Evolutionary conservation across 1,139 yeast species (phyloP), one percentile per base, ranked within the genome.

Genomic region (Geotrichum histeridarum): DNA sequence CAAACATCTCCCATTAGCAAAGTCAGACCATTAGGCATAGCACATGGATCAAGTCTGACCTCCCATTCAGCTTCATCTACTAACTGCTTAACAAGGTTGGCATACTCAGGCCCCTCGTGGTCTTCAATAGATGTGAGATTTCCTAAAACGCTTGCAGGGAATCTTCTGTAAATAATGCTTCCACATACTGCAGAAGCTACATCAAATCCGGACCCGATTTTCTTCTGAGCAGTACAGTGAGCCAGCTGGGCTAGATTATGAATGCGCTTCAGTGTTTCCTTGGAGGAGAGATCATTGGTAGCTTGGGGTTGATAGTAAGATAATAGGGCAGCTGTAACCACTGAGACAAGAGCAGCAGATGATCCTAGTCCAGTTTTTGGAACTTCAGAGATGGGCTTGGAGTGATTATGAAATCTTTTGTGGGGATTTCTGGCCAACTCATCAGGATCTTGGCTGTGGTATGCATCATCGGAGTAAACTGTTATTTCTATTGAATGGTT

Each of bases 351-450:
- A 0, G 97, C 96, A 0, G 99, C 99, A 27, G 97, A 90, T 12
- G 96, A 90, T 0, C 99, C 99, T 54, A 93, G 75, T 0, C 99
- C 99, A 0, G 99, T 94, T 67, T 93, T 93, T 8, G 96, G 83
- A 4, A 91, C 96, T 32, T 85, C 74, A 0, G 80, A 75, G 55
- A 93, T 89, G 14, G 81, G 73, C 37, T 68, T 61, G 0, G 68
- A 55, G 67, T 93, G 97, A 67, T 73, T 83, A 44, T 80, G 73
- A 65, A 91, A 91, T 27, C 66, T 59, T 47, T 72, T 75, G 2
- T 63, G 55, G 0, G 74, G 73, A 35, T 36, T 22, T 27, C 37
- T 42, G 15, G 48, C 53, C 50, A 76, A 74, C 1, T 50, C 47
- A 11, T 86, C 76, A 38, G 74, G 68, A 5, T 74, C 77, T 64